Base-by-base conservation (phyloP, 148 eudicot genomes). In the Silene latifolia region DNA sequence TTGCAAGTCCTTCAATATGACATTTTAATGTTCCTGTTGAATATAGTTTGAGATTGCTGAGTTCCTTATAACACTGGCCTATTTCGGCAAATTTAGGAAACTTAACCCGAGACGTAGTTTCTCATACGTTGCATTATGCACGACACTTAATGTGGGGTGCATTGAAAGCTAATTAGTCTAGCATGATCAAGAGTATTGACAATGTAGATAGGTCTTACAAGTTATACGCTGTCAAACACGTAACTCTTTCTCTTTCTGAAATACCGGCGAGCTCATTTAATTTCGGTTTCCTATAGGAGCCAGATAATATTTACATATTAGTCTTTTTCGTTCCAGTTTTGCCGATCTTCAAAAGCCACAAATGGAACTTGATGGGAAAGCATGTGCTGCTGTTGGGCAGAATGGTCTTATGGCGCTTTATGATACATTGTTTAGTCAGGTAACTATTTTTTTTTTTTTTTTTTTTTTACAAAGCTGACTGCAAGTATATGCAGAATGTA, bases 381-480 rank as follows among this genome's bases (percentile, higher is more conserved):
- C 98, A 39, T 95, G 97, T 88, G 98, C 98, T 60, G 97, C 93
- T 77, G 98, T 95, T 78, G 98, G 98, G 67, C 98, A 95, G 83
- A 95, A 89, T 80, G 91, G 98, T 80, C 97, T 95, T 54, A 90
- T 95, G 98, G 97, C 98, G 67, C 86, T 95, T 21, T 95, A 95
- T 82, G 98, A 95, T 75, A 80, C 97, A 44, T 78, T 95, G 74
- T 95, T 95, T 72, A 89, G 93, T 83, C 98, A 92, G 98, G 98
- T 95, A 66, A 59, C 46, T 27, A 9, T n/a, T n/a, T n/a, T n/a
- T n/a, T n/a, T n/a, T n/a, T n/a, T 6, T 48, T 25, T 20, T 51
- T 48, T 48, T 51, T 2, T 51, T 13, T 13, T 62, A 60, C 60
- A 68, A 75, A n/a, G 18, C 17, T 69, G 69, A 21, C 17, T 65